Evolutionary conservation across 495 filamentous ascomycete species (phyloP).

Genomic region (Talaromyces thailandensis): DNA sequence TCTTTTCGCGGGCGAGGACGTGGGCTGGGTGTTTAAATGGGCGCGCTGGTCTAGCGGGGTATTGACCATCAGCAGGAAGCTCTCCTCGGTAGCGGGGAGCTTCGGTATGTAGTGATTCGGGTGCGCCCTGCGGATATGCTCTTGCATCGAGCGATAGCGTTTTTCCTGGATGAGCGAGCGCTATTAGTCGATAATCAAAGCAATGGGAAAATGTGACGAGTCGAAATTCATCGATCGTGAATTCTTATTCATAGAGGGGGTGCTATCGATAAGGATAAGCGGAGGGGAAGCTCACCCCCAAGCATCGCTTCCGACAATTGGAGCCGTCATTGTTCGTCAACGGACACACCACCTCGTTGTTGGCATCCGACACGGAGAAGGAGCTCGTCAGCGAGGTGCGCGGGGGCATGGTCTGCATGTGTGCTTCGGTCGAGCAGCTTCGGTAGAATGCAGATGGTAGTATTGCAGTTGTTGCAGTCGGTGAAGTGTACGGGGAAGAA

Average conservation of each 20-base stretch:
- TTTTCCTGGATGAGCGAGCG: constrained; percentile 59
- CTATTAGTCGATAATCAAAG: not conserved
- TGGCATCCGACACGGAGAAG: constrained; percentile 84
- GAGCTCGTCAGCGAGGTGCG: constrained; percentile 79
- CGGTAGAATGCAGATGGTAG: no score
- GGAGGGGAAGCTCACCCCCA: constrained; percentile 66
- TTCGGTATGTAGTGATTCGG: constrained; percentile 97
- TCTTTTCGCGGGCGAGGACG: constrained; percentile 9
- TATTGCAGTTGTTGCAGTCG: not conserved
- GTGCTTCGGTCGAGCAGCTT: no score
- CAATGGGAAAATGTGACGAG: not conserved
- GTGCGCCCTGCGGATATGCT: constrained; percentile 96
- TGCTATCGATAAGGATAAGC: constrained; percentile 10
- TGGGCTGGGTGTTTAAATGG: constrained; percentile 47
- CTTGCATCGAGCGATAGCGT: constrained; percentile 97
- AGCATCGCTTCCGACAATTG: constrained; percentile 93
- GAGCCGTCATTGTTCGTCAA: constrained; percentile 94
- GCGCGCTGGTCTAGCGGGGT: constrained; percentile 72
- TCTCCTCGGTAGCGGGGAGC: constrained; percentile 97
- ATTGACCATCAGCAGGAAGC: constrained; percentile 92
- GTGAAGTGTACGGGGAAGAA: not conserved
- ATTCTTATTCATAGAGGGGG: no score
- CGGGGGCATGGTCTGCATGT: constrained; percentile 67
- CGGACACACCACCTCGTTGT: constrained; percentile 95
- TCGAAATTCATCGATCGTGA: constrained; percentile 3